A percentile compares a stretch with the other conserved stretches of the same genome.
Evolutionary conservation across 2,329 filamentous ascomycete species (phyloP).

Genomic region (Stachybotrys chlorohalonatus): DNA sequence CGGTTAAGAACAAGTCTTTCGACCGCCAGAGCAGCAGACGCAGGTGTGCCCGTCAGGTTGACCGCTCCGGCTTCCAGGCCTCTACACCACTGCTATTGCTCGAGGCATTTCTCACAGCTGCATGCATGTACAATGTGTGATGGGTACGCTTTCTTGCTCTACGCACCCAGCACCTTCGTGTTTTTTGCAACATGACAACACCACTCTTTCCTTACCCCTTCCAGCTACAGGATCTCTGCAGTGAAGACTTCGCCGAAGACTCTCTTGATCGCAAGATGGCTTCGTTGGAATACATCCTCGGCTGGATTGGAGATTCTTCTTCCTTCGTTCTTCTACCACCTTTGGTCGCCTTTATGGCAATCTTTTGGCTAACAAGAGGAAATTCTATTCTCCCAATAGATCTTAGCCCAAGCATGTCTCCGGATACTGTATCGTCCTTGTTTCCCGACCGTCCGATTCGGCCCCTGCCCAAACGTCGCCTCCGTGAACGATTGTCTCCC

Average conservation of each 20-base stretch:
- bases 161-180: neutral
- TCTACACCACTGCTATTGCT: slow-evolving; percentile 12
- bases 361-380: slow-evolving; percentile 18
- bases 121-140: slow-evolving; percentile 25
- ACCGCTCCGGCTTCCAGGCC: slow-evolving; percentile 1
- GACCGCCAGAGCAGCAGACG: slow-evolving; percentile 2
- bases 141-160: slow-evolving; percentile 29
- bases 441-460: slow-evolving; percentile 89
- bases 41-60: too few species aligned
- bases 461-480: slow-evolving; percentile 78
- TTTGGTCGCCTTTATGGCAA: slow-evolving; percentile 6
- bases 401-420: slow-evolving; percentile 47
- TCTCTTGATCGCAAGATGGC: neutral
- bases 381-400: slow-evolving; percentile 21
- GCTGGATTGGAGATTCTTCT: neutral
- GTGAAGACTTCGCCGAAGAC: neutral
- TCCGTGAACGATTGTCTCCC: slow-evolving; percentile 79
- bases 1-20: neutral
- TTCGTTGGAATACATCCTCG: neutral
- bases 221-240: too few species aligned
- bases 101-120: slow-evolving; percentile 5
- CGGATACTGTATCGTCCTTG: slow-evolving; percentile 69
- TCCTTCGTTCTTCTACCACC: slow-evolving; percentile 5
- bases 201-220: too few species aligned
- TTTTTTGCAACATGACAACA: neutral